Conservation (phyloP, 331 rosid genomes). For the Quercus tomentella region DNA sequence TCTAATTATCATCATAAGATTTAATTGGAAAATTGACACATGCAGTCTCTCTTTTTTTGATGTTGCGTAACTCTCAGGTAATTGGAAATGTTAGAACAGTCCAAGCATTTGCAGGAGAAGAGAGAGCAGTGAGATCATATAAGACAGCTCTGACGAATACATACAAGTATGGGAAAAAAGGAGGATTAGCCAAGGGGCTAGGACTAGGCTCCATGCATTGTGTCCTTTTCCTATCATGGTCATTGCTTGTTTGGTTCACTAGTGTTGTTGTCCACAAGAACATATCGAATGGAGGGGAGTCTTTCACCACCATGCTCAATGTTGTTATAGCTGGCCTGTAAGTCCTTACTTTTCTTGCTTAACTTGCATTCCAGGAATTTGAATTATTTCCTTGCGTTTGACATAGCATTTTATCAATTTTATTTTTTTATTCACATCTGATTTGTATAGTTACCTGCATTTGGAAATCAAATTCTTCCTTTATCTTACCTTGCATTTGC, state of each 20-base stretch:
- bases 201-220: conserved; percentile 91
- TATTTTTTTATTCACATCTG: too few relatives aligned
- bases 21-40: background rate
- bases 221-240: conserved; percentile 87
- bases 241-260: conserved; percentile 89
- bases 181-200: conserved; percentile 91
- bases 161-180: conserved; percentile 64
- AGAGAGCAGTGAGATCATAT: conserved; percentile 70
- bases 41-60: background rate
- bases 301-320: conserved; percentile 98
- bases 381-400: background rate
- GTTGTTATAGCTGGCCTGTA: conserved; percentile 98
- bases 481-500: background rate
- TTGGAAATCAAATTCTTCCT: background rate
- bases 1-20: background rate
- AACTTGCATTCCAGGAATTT: background rate
- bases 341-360: conserved; percentile 29
- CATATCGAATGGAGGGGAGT: conserved; percentile 87
- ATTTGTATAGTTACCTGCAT: background rate
- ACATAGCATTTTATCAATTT: background rate
- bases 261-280: conserved; percentile 87
- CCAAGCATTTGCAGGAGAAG: conserved; percentile 98
- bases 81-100: conserved; percentile 92
- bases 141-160: conserved; percentile 69
- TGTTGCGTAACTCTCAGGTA: conserved; percentile 42